Conservation (phyloP, 345 rosid genomes). For the Linum usitatissimum region DNA sequence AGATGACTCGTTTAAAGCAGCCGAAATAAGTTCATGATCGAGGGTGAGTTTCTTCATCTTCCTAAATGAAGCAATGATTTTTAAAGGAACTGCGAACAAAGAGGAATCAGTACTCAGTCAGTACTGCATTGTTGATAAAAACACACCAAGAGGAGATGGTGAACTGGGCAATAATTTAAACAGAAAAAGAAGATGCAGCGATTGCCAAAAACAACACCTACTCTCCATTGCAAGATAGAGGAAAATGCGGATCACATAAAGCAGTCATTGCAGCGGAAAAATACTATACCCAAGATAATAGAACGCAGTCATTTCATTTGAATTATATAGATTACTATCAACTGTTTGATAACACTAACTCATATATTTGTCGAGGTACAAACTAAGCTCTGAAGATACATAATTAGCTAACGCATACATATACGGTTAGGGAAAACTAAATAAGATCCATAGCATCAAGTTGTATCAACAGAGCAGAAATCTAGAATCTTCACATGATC, state of each 20-base stretch:
- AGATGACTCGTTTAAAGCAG: constrained; percentile 69
- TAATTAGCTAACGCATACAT: no score
- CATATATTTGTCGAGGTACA: no score
- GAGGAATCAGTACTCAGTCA: not conserved
- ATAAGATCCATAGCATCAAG: no score
- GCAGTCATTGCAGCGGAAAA: not conserved
- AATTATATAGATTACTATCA: no score
- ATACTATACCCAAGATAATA: not conserved
- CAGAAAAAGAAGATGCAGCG: not conserved
- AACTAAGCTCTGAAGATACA: no score
- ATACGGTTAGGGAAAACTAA: no score
- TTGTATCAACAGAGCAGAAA: no score
- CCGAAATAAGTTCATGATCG: constrained; percentile 34
- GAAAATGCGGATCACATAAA: not conserved
- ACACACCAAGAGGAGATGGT: not conserved
- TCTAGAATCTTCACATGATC: no score
- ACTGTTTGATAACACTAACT: no score
- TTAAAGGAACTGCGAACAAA: constrained; percentile 56
- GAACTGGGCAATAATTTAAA: not conserved
- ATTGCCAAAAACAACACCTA: not conserved
- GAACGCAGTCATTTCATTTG: not conserved
- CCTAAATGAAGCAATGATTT: constrained; percentile 56
- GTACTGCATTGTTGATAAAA: not conserved
- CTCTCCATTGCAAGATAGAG: not conserved
- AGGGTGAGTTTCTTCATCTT: constrained; percentile 74